phyloP scores from a whole-genome alignment of 176 grass and related monocot genomes.

The Musa schizocarpa region DNA sequence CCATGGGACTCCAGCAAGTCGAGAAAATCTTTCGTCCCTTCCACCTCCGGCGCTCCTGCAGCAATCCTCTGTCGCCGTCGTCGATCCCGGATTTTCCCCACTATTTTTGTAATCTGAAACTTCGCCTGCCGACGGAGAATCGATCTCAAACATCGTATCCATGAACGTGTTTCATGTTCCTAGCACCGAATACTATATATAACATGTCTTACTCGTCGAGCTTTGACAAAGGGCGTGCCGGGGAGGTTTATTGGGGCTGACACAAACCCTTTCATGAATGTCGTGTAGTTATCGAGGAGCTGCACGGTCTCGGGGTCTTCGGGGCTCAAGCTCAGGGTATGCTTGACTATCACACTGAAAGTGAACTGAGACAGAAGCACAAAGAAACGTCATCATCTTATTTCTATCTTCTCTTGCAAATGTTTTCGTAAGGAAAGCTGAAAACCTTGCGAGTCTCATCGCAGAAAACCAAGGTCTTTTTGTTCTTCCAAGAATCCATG shows the following conservation, averaged over 20 bases:
- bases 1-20: not conserved
- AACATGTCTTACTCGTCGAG: not conserved
- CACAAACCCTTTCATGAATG: slow-evolving; percentile 15
- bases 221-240: not conserved
- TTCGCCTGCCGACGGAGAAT: not conserved
- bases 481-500: slow-evolving; percentile 17
- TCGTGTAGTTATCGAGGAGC: not conserved
- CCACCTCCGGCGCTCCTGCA: not conserved
- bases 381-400: not conserved
- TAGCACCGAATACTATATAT: not conserved
- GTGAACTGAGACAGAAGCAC: slow-evolving; percentile 10
- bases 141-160: no score
- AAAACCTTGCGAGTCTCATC: slow-evolving; percentile 23
- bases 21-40: slow-evolving; percentile 3
- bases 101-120: not conserved
- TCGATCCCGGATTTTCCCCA: not conserved
- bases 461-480: slow-evolving; percentile 5
- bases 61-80: not conserved
- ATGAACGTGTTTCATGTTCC: not conserved
- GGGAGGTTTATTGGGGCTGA: slow-evolving; percentile 11
- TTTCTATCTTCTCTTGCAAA: not conserved
- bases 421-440: not conserved
- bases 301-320: not conserved
- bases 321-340: slow-evolving; percentile 9
- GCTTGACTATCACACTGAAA: slow-evolving; percentile 13